Base-by-base conservation (phyloP, 805 yeast genomes). In the Wickerhamiella cacticola region DNA sequence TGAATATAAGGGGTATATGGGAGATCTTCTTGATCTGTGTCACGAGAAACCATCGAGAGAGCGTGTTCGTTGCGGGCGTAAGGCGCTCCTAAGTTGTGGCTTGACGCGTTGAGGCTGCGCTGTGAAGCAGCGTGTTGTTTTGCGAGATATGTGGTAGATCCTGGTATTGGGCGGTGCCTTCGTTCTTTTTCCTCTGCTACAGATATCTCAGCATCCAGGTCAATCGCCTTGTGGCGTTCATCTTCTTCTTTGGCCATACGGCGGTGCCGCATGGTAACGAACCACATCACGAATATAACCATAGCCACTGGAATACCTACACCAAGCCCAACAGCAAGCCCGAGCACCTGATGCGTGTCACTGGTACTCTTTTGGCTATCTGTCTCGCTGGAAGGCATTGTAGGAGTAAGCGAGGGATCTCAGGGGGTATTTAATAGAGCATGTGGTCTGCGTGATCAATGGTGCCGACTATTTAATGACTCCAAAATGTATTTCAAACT, bases 221-320 rank as follows among this genome's bases (percentile, higher is more conserved):
- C 71, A 48, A 68, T 56, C 28, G 57, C 59, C 28, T 57, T 52
- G 57, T 61, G 57, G 5, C 48, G 54, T 41, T 56, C 61, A 50
- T 68, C 70, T 50, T 68, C 72, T 41, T 56, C 56, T 16, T 57
- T 56, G 22, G 61, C 53, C 24, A 58, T 56, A 9, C 59, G 55
- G 24, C 56, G 52, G 53, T 64, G 68, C 19, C 64, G 52, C 42
- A 55, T 52, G 36, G 63, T 63, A 34, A 68, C 50, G 53, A 58
- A 55, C n/a, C 55, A 40, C 26, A 65, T 48, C 15, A 64, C 53
- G 12, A 57, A 15, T 12, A 65, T 34, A 22, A 68, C 66, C 18
- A 62, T 25, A 2, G 52, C 43, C n/a, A 63, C 50, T 5, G 72
- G 72, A 24, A 68, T 56, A n/a, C 68, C 66, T 12, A 63, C 62